Conservation (phyloP, 257 asterid genomes). For the Gentiana macrophylla region DNA sequence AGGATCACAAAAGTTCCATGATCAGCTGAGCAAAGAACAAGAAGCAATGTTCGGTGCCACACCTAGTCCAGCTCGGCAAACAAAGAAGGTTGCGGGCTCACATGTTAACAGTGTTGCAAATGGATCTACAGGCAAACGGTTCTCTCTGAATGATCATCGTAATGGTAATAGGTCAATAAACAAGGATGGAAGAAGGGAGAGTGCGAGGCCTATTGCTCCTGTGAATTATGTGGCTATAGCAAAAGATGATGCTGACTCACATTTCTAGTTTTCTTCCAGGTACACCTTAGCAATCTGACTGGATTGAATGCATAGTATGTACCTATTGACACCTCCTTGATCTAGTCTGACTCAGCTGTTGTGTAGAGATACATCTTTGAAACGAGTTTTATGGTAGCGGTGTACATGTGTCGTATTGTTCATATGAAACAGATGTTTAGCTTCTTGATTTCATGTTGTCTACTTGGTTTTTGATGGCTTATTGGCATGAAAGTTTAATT, state of each 20-base stretch:
- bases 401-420: conserved; percentile 12
- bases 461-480: too few relatives aligned
- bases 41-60: conserved; percentile 55
- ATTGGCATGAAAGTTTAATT: too few relatives aligned
- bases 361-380: conserved; percentile 19
- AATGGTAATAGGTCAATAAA: conserved; percentile 70
- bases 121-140: conserved; percentile 57
- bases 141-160: conserved; percentile 72
- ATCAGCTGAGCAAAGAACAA: conserved; percentile 58
- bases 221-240: conserved; percentile 68
- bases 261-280: conserved; percentile 29
- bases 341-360: background rate
- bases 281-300: conserved; percentile 20
- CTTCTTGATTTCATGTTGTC: too few relatives aligned
- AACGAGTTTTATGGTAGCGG: background rate
- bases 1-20: conserved; percentile 81
- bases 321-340: too few relatives aligned
- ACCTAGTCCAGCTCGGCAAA: conserved; percentile 78
- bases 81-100: conserved; percentile 63
- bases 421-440: conserved; percentile 7
- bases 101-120: too few relatives aligned
- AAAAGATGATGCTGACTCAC: conserved; percentile 45
- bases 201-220: conserved; percentile 46
- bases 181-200: conserved; percentile 71
- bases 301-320: conserved; percentile 6